phyloP scores from a whole-genome alignment of 2,329 filamentous ascomycete genomes.

The Talaromyces sp. region DNA sequence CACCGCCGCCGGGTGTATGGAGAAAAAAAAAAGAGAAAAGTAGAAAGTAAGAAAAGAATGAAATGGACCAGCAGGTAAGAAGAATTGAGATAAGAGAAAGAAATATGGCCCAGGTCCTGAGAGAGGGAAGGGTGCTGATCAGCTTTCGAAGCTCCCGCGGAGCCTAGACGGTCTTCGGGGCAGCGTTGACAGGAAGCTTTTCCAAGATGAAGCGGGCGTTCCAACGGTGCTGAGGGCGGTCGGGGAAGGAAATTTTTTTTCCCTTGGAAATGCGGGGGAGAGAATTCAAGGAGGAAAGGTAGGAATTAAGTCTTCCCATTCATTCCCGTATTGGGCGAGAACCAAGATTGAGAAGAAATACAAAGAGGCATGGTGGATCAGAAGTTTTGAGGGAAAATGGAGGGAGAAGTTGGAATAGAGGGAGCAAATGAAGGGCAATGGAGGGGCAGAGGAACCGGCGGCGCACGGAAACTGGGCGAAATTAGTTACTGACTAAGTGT shows the following conservation, averaged over 20 bases:
- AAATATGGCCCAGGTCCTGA: slow-evolving; percentile 8
- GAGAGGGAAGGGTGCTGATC: background rate
- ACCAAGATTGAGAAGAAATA: slow-evolving; percentile 35
- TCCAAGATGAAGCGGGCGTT: background rate
- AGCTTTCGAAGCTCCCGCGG: slow-evolving; percentile 25
- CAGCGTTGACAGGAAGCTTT: slow-evolving; percentile 17
- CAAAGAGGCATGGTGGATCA: slow-evolving; percentile 41
- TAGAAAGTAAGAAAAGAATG: slow-evolving; percentile 12
- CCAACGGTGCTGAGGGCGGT: slow-evolving; percentile 29
- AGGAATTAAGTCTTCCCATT: slow-evolving; percentile 44
- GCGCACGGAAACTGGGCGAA: slow-evolving; percentile 24
- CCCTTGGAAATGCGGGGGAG: slow-evolving; percentile 12
- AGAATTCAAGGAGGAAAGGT: slow-evolving; percentile 10
- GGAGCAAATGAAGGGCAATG: slow-evolving; percentile 19
- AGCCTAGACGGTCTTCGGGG: slow-evolving; percentile 19
- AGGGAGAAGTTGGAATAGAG: slow-evolving; percentile 21
- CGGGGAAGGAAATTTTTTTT: slow-evolving; percentile 35
- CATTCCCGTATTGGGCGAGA: slow-evolving; percentile 50
- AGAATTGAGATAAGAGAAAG: background rate
- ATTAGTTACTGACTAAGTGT: slow-evolving; percentile 17
- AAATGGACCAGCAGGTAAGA: background rate
- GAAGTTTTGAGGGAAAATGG: slow-evolving; percentile 26
- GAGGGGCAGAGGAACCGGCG: slow-evolving; percentile 32
- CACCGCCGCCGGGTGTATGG: background rate
- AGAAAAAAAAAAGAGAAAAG: slow-evolving; percentile 7